These are phyloP conservation scores for Apiosordaria backusii DNA, from an alignment of 495 filamentous ascomycete genomes.

Conservation along the genomic window DNA sequence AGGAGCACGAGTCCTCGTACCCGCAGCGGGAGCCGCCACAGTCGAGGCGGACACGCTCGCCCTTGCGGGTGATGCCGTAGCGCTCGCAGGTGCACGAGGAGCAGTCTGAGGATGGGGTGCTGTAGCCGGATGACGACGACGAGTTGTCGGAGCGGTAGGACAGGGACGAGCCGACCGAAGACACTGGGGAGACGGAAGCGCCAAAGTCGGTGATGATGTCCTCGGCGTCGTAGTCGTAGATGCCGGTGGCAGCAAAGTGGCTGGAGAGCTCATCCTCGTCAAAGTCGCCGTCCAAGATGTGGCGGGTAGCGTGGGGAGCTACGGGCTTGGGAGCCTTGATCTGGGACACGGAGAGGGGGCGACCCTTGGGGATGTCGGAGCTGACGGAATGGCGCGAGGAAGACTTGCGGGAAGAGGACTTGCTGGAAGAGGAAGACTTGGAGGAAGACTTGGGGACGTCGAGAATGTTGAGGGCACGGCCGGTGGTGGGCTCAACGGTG, in stretches of 20 bases:
- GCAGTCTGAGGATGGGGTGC: slow-evolving; percentile 52
- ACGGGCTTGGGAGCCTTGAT: slow-evolving; percentile 88
- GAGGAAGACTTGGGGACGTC: slow-evolving; percentile 53
- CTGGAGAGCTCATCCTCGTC: slow-evolving; percentile 63
- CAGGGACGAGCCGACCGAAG: slow-evolving; percentile 68
- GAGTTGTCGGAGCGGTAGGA: slow-evolving; percentile 74
- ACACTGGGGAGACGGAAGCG: slow-evolving; percentile 52
- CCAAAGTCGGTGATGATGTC: slow-evolving; percentile 55
- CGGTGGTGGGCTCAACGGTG: slow-evolving; percentile 93
- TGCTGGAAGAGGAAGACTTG: slow-evolving; percentile 36
- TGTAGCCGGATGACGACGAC: slow-evolving; percentile 68
- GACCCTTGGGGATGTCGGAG: slow-evolving; percentile 75
- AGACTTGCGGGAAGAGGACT: slow-evolving; percentile 36
- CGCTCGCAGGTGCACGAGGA: slow-evolving; percentile 80
- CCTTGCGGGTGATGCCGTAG: slow-evolving; percentile 92
- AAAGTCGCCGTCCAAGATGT: slow-evolving; percentile 78
- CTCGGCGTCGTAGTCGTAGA: slow-evolving; percentile 60
- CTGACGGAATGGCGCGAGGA: slow-evolving; percentile 21
- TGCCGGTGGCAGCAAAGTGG: slow-evolving; percentile 66
- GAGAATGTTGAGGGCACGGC: slow-evolving; percentile 83
- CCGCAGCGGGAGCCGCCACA: slow-evolving; percentile 84
- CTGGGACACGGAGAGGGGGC: slow-evolving; percentile 78
- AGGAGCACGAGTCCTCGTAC: slow-evolving; percentile 62
- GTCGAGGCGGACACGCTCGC: slow-evolving; percentile 89
- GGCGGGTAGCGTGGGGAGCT: slow-evolving; percentile 77